Percentiles rank a stretch among this genome's conserved stretches.
Conservation (phyloP, 148 eudicot genomes). For the Silene conica region DNA sequence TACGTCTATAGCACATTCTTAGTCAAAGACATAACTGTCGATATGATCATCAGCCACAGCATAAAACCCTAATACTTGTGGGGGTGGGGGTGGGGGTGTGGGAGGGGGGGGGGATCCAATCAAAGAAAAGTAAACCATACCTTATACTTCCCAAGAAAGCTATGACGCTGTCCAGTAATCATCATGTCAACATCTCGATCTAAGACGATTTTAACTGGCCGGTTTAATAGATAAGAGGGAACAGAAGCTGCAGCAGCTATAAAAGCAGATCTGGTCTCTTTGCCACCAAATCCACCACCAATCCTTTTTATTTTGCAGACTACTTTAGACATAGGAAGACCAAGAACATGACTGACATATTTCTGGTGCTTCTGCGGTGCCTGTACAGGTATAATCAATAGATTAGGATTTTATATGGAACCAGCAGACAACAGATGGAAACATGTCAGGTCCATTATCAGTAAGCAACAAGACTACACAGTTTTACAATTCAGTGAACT, state of each 20-base stretch:
- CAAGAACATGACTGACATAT: slow-evolving; percentile 88
- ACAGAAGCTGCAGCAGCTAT: slow-evolving; percentile 83
- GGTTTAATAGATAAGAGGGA: slow-evolving; percentile 76
- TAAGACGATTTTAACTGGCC: slow-evolving; percentile 77
- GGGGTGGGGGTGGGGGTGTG: too few relatives aligned
- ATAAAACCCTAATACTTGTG: background rate
- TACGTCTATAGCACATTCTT: too few relatives aligned
- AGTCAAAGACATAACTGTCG: background rate
- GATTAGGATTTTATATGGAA: background rate
- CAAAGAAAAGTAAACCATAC: slow-evolving; percentile 28
- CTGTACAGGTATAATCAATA: slow-evolving; percentile 31
- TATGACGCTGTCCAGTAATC: slow-evolving; percentile 94
- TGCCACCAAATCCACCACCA: slow-evolving; percentile 99
- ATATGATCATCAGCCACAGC: background rate
- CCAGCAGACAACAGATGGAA: background rate
- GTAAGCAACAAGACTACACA: background rate
- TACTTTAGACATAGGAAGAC: slow-evolving; percentile 97
- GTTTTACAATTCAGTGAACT: slow-evolving; percentile 2
- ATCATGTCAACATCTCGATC: slow-evolving; percentile 96
- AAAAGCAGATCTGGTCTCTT: slow-evolving; percentile 90
- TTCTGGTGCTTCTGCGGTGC: slow-evolving; percentile 99
- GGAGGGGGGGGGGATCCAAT: too few relatives aligned
- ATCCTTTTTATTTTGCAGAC: slow-evolving; percentile 91
- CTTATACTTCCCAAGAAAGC: slow-evolving; percentile 98
- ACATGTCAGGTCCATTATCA: background rate